Conservation (phyloP, 1,139 yeast genomes). For the Scheffersomyces segobiensis region DNA sequence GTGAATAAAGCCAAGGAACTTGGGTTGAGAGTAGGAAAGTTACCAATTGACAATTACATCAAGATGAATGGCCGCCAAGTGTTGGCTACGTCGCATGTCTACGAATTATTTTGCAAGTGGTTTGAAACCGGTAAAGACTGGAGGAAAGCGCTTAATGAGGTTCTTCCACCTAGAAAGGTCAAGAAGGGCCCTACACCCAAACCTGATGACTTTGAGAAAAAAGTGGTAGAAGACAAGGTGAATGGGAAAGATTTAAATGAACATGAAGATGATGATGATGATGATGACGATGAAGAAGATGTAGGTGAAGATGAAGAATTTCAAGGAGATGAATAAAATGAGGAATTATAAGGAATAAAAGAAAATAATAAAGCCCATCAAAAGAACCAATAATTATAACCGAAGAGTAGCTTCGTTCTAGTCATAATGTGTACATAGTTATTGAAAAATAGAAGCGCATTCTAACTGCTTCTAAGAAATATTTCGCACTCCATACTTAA, state of each 20-base stretch:
- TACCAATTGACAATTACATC: constrained; percentile 87
- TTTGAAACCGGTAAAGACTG: constrained; percentile 70
- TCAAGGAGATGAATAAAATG: constrained; percentile 6
- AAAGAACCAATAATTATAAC: background rate
- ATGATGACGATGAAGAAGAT: background rate
- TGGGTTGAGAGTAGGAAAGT: constrained; percentile 70
- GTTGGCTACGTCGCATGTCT: constrained; percentile 91
- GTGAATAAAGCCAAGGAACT: constrained; percentile 74
- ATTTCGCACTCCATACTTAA: background rate
- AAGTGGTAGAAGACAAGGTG: background rate
- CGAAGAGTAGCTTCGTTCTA: background rate
- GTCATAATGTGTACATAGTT: background rate
- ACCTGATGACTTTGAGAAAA: background rate
- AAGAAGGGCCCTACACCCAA: constrained; percentile 9
- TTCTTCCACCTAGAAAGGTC: constrained; percentile 79
- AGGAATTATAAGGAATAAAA: background rate
- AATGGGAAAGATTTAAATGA: background rate
- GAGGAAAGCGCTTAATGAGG: constrained; percentile 82
- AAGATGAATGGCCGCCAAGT: constrained; percentile 84
- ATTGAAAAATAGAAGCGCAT: background rate
- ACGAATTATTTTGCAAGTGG: constrained; percentile 82
- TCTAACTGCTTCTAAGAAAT: no score
- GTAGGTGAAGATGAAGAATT: constrained; percentile 7
- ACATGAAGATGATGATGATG: background rate
- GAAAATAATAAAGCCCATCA: background rate